phyloP scores from a whole-genome alignment of 2,329 filamentous ascomycete species.

The Cryphonectria nitschkei region DNA sequence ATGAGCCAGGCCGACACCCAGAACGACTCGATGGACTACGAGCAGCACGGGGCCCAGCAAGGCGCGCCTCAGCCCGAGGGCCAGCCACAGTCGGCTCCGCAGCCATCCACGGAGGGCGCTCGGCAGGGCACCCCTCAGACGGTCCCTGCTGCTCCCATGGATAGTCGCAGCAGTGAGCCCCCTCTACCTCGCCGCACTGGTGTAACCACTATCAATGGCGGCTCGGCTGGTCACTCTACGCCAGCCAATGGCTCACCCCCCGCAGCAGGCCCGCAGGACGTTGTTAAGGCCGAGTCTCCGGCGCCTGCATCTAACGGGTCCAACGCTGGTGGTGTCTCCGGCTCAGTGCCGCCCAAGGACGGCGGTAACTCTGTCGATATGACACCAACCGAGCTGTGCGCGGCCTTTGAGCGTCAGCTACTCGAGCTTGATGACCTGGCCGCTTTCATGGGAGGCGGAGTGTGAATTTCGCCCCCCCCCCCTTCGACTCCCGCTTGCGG shows the following conservation, averaged over 20 bases:
- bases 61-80: conserved; percentile 41
- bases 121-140: conserved; percentile 30
- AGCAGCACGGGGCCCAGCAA: conserved; percentile 46
- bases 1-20: conserved; percentile 59
- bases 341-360: conserved; percentile 26
- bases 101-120: background rate
- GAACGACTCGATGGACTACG: conserved; percentile 62
- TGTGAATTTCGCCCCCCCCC: conserved; percentile 43
- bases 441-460: conserved; percentile 65
- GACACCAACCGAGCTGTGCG: conserved; percentile 61
- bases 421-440: conserved; percentile 64
- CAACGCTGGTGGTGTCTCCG: conserved; percentile 29
- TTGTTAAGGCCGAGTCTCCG: conserved; percentile 40
- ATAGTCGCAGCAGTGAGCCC: conserved; percentile 57
- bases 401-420: conserved; percentile 62
- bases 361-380: conserved; percentile 48
- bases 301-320: conserved; percentile 36
- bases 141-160: conserved; percentile 32
- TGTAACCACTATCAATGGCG: conserved; percentile 63
- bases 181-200: conserved; percentile 56
- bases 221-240: conserved; percentile 52
- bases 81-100: conserved; percentile 34
- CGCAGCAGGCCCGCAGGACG: conserved; percentile 30
- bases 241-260: conserved; percentile 51
- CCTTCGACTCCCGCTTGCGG: conserved; percentile 19